These are phyloP conservation scores for Aspergillus chevalieri DNA, from an alignment of 2,329 filamentous ascomycete species.

Conservation along the genomic window DNA sequence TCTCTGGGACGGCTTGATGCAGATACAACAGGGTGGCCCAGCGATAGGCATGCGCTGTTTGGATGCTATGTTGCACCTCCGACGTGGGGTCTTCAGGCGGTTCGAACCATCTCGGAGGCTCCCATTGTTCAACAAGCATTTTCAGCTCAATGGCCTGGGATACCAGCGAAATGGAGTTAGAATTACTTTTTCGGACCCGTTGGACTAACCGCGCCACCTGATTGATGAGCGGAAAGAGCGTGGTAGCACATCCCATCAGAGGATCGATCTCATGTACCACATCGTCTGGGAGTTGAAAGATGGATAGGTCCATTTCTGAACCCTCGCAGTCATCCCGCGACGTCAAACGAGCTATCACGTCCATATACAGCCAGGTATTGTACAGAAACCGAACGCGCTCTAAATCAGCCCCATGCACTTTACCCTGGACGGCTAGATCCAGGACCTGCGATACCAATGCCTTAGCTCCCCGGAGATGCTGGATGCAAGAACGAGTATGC, in stretches of 20 bases:
- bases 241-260: conserved; percentile 62
- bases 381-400: conserved; percentile 59
- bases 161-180: conserved; percentile 57
- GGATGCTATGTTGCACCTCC: conserved; percentile 57
- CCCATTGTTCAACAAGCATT: conserved; percentile 55
- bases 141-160: conserved; percentile 59
- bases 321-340: conserved; percentile 55
- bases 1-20: conserved; percentile 62
- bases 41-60: conserved; percentile 62
- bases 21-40: conserved; percentile 62
- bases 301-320: conserved; percentile 35
- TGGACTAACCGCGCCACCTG: conserved; percentile 61
- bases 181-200: conserved; percentile 49
- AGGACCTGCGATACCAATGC: conserved; percentile 57
- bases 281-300: conserved; percentile 37
- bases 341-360: conserved; percentile 63
- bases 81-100: conserved; percentile 59
- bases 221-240: conserved; percentile 63
- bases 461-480: conserved; percentile 63
- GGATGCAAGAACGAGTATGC: conserved; percentile 62
- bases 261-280: conserved; percentile 58
- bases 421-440: conserved; percentile 32
- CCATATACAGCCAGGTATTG: conserved; percentile 68
- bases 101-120: conserved; percentile 53
- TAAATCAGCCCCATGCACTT: conserved; percentile 42